phyloP scores from a whole-genome alignment of 148 eudicot genomes.

The Rheum nobile region DNA sequence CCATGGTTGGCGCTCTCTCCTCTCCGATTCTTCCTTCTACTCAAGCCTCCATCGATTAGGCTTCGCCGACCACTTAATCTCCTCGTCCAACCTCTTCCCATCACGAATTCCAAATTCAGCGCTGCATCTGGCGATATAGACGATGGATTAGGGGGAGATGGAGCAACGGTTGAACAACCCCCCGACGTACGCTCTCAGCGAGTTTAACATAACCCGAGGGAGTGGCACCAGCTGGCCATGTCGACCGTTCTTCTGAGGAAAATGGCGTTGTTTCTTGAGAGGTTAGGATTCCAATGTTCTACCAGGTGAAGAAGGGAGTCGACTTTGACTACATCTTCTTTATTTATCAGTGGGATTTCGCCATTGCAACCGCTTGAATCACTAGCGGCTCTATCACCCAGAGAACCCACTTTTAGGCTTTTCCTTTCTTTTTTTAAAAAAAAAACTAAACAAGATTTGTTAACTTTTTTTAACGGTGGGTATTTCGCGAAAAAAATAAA shows the following conservation, averaged over 20 bases:
- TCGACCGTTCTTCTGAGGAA: not conserved
- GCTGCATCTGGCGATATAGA: not conserved
- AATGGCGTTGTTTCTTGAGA: not conserved
- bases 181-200: slow-evolving; percentile 11
- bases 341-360: too few species aligned
- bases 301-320: too few species aligned
- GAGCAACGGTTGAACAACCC: not conserved
- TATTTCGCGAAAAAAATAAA: too few species aligned
- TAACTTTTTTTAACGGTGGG: too few species aligned
- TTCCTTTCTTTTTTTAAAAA: too few species aligned
- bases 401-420: too few species aligned
- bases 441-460: too few species aligned
- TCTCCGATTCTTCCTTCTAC: slow-evolving; percentile 18
- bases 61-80: slow-evolving; percentile 14
- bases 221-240: slow-evolving; percentile 17
- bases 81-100: slow-evolving; percentile 14
- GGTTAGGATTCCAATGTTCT: slow-evolving; percentile 24
- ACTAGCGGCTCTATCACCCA: too few species aligned
- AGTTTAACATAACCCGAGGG: slow-evolving; percentile 2
- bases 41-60: slow-evolving; percentile 3
- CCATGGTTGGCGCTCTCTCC: slow-evolving; percentile 14
- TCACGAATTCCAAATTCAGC: not conserved
- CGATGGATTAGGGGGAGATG: not conserved
- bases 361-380: too few species aligned
- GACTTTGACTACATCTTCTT: too few species aligned